These are phyloP conservation scores for Gastrolobium bilobum DNA, from an alignment of 306 rosid genomes.

Conservation along the genomic window DNA sequence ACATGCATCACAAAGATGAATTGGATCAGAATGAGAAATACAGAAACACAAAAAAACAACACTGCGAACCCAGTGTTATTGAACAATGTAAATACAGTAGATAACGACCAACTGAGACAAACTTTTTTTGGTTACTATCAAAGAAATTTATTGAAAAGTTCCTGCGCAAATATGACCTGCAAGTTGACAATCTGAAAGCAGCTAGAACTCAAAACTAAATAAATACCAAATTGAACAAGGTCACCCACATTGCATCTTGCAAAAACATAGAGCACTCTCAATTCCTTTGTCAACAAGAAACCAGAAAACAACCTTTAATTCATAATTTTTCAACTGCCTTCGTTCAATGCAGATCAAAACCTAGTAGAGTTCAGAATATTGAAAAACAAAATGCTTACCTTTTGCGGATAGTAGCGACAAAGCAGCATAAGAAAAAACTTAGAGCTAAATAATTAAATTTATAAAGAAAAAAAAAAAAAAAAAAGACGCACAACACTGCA, in stretches of 20 bases:
- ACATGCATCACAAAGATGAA: conserved; percentile 41
- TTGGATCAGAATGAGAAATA: conserved; percentile 27
- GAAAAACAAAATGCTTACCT: not conserved
- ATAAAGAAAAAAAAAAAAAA: not conserved
- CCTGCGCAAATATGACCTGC: not conserved
- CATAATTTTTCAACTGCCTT: conserved; percentile 14
- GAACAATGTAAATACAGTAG: conserved; percentile 13
- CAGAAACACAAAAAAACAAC: conserved; percentile 17
- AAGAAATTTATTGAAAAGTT: not conserved
- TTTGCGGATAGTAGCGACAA: conserved; percentile 12
- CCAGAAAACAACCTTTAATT: not conserved
- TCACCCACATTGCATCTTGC: conserved; percentile 22
- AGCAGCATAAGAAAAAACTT: not conserved
- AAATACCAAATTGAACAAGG: not conserved
- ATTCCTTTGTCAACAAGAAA: conserved; percentile 11
- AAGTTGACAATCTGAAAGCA: conserved; percentile 10
- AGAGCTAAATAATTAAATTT: not conserved
- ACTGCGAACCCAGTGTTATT: conserved; percentile 6
- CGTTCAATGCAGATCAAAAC: not conserved
- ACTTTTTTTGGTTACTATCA: not conserved
- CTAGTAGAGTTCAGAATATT: conserved; percentile 8
- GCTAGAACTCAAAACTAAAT: not conserved
- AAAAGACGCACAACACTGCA: not conserved
- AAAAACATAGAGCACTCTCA: conserved; percentile 20
- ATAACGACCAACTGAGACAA: conserved; percentile 7